Base-by-base conservation (phyloP, 768 basidiomycete species). In the Amanita pallidorosea region DNA sequence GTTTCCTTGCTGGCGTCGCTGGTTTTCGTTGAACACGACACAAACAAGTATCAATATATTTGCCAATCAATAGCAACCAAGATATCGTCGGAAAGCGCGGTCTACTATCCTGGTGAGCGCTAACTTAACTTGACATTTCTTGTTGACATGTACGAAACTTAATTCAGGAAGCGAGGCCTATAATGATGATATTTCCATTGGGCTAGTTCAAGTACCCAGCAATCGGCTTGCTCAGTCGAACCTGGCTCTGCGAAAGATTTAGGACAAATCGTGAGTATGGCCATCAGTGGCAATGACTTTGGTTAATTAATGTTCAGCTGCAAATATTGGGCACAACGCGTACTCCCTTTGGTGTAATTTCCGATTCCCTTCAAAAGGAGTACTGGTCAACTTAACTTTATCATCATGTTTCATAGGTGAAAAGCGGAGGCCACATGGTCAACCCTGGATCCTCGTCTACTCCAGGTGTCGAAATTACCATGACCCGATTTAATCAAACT, bases 371-470 rank as follows among this genome's bases (percentile, higher is more conserved):
- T 20, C 8, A 11, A 22, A 15, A 11, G n/a, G n/a, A 23, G 8
- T 17, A 27, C 9, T 6, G 7, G 23, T 7, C 22, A 13, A 25
- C 12, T 2, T 4, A 44, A 27, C 40, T 18, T 22, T 11, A 2
- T 7, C 25, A 5, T 13, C 25, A 2, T 13, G 17, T 38, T 27
- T 15, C 12, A 5, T 20, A 76, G 77, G 69, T 78, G 54, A 77
- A 74, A 58, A 68, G 74, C 27, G 77, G 72, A 11, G 75, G 77
- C 1, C 76, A 78, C 58, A 51, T 68, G 1, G 51, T 64, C 11
- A 74, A 73, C 54, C 67, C 63, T 2, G 69, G 69, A 3, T 77
- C 76, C 55, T 76, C 74, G 4, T 77, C 78, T 0, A 76, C 76
- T 4, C 54, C 57, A 2, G 77, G 75, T 22, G 69, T 79, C 5